Evolutionary conservation across 371 early-diverging fungal genomes (phyloP), one percentile per base, ranked within the genome.

Genomic region (Conidiobolus incongruus): DNA sequence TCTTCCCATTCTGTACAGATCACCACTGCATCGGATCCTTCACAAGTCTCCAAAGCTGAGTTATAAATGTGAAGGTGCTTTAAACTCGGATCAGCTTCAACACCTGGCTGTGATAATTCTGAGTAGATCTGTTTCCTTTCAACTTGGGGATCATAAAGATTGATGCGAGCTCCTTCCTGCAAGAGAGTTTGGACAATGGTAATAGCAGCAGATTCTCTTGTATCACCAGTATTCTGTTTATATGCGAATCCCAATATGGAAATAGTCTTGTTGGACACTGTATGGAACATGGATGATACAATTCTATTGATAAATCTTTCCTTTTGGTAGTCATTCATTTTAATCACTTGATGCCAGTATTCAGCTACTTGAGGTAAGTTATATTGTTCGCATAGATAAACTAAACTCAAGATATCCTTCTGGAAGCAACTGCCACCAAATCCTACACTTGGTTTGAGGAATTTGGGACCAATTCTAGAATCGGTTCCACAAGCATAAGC

Each of bases 401-500:
- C 82, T 53, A 93, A 62, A 68, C 88, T 86, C 44, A 81, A 65
- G 38, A 93, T 80, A 61, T 93, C 94, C 62, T 93, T 93, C 59
- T 88, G 87, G 71, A 93, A 89, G 62, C 94, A 93, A 31, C 77
- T 75, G 32, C 94, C 94, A 55, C 94, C 94, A 57, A 93, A 93
- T 34, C 81, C 94, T 37, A 93, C 83, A 7, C 76, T 75, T 6
- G 94, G 83, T 59, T 83, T 86, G 50, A 93, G 63, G 65, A 87
- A 90, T 65, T 83, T 81, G 53, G 81, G 64, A 21, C 94, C 94
- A 21, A 93, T 78, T 50, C 94, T 78, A 28, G 68, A 56, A 53
- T 93, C 94, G 33, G 72, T 59, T 51, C 91, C 90, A 56, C 80
- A 79, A 16, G 88, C 94, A 58, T 76, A 82, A 17, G 89, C 77